Conservation (phyloP, 1,284 basidiomycete genomes). For the Pterula multifida region DNA sequence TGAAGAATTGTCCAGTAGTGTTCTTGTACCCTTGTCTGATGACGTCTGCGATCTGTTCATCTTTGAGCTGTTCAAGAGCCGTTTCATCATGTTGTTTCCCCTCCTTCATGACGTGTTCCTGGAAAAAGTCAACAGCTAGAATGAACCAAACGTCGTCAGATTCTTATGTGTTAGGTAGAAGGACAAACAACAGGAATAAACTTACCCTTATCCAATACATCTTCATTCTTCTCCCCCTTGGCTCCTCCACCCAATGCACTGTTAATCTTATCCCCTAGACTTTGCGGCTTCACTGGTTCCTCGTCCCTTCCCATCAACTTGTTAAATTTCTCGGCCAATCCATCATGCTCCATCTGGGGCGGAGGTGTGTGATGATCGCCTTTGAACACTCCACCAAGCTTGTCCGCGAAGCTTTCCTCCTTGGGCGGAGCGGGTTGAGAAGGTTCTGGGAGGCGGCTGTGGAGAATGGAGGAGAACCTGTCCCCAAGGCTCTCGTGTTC, state of each 20-base stretch:
- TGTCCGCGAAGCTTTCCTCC: conserved; percentile 7
- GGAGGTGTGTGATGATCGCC: conserved; percentile 7
- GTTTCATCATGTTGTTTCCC: conserved; percentile 27
- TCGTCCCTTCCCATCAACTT: conserved; percentile 9
- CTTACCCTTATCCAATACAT: conserved; percentile 6
- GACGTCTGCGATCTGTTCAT: conserved; percentile 24
- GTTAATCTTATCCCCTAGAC: conserved; percentile 10
- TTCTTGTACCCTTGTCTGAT: conserved; percentile 18
- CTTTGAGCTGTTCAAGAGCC: conserved; percentile 27
- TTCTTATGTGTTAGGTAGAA: not conserved
- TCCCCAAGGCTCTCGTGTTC: not conserved
- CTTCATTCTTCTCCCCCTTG: conserved; percentile 19
- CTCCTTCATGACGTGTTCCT: conserved; percentile 26
- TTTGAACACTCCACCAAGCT: conserved; percentile 8
- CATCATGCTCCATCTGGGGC: conserved; percentile 11
- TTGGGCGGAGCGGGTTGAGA: conserved; percentile 4
- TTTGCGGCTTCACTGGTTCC: not conserved
- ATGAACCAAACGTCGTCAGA: not conserved
- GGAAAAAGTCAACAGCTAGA: conserved; percentile 27
- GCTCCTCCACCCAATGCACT: conserved; percentile 19
- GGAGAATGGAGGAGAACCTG: not conserved
- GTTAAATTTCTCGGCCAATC: conserved; percentile 13
- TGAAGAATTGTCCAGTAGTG: conserved; percentile 15
- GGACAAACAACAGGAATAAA: not conserved
- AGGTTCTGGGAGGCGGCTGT: not conserved